Conservation (phyloP, 202 grass and related monocot genomes). For the Schoenoplectus tabernaemontani region DNA sequence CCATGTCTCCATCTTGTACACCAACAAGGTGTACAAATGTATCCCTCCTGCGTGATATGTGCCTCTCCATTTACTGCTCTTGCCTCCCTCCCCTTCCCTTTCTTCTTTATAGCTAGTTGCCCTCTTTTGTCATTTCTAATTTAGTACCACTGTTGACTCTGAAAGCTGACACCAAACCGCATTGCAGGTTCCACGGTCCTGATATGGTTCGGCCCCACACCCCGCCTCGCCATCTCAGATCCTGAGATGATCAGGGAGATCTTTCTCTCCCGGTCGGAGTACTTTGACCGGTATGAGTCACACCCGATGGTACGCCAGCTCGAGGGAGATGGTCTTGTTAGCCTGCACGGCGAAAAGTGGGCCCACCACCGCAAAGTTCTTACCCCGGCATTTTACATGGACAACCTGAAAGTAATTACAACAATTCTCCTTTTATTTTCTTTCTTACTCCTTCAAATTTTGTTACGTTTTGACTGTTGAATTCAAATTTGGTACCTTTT, state of each 20-base stretch:
- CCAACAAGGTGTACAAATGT: slow-evolving; percentile 10
- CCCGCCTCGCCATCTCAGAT: slow-evolving; percentile 63
- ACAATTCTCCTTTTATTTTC: neutral
- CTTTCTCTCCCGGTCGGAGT: slow-evolving; percentile 55
- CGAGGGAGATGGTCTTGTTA: slow-evolving; percentile 84
- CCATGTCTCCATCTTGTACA: neutral
- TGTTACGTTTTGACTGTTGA: neutral
- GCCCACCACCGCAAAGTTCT: slow-evolving; percentile 75
- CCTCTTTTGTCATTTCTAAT: slow-evolving; percentile 9
- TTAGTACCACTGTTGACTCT: neutral
- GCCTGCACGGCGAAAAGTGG: slow-evolving; percentile 78
- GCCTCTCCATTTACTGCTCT: neutral
- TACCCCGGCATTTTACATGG: slow-evolving; percentile 58
- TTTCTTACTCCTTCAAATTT: neutral
- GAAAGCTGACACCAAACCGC: neutral
- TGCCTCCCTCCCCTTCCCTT: slow-evolving; percentile 14
- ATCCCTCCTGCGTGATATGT: slow-evolving; percentile 21
- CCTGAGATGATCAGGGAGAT: slow-evolving; percentile 76
- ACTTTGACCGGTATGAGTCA: slow-evolving; percentile 85
- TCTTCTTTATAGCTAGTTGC: slow-evolving; percentile 7
- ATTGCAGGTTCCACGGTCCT: slow-evolving; percentile 66
- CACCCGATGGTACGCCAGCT: slow-evolving; percentile 83
- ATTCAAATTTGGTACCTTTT: neutral
- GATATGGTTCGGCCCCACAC: slow-evolving; percentile 92
- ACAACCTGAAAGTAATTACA: slow-evolving; percentile 73